These are phyloP conservation scores for Yamadazyma siamensis DNA, from an alignment of 1,139 yeast species.

Conservation along the genomic window DNA sequence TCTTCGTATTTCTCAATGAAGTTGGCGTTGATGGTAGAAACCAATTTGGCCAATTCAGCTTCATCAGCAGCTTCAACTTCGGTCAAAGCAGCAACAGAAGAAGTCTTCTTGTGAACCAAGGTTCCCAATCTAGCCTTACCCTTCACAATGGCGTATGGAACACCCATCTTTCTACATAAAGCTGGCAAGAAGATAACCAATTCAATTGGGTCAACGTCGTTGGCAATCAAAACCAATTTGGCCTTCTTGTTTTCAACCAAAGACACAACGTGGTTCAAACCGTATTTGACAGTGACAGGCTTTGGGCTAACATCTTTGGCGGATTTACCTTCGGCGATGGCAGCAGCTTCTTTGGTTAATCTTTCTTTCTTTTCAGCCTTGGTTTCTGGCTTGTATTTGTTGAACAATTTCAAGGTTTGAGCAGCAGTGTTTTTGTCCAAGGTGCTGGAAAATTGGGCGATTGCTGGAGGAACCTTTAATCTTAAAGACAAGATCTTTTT, in stretches of 20 bases:
- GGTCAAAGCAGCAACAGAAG: conserved; percentile 95
- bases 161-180: conserved; percentile 98
- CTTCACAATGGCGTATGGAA: conserved; percentile 97
- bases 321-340: conserved; percentile 95
- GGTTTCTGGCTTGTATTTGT: conserved; percentile 99
- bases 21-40: conserved; percentile 91
- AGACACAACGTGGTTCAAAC: conserved; percentile 97
- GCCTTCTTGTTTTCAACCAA: conserved; percentile 98
- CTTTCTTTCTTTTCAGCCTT: conserved; percentile 97
- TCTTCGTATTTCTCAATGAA: conserved; percentile 91
- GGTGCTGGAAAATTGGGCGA: conserved; percentile 91
- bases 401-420: conserved; percentile 91
- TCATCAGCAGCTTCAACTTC: conserved; percentile 93
- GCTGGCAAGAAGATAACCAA: conserved; percentile 96
- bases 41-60: conserved; percentile 87
- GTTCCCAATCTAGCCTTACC: conserved; percentile 99
- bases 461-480: conserved; percentile 98
- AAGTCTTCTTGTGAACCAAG: conserved; percentile 93
- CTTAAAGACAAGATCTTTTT: conserved; percentile 91
- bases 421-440: conserved; percentile 98
- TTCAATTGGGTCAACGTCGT: conserved; percentile 98
- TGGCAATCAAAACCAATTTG: conserved; percentile 92
- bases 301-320: conserved; percentile 93
- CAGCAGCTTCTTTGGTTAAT: conserved; percentile 97
- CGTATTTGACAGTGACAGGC: conserved; percentile 95